Base-by-base conservation (phyloP, 306 rosid species). In the Cicer arietinum region DNA sequence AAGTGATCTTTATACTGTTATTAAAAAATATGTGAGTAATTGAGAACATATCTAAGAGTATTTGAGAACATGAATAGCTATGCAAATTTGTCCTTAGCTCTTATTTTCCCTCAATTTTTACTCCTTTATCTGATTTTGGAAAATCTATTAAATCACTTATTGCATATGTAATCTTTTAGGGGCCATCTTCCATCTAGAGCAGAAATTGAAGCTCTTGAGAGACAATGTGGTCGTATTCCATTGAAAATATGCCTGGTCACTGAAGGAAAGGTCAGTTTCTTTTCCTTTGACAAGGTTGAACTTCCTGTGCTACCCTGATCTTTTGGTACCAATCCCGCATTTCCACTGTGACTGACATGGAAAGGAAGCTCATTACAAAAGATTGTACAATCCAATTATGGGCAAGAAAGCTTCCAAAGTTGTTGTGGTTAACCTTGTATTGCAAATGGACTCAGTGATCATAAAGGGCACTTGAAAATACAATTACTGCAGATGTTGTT, bases 191-290 rank as follows among this genome's bases (percentile, higher is more conserved):
- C 94, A 64, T 81, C 89, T 50, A 84, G 59, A 76, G 76, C 76
- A 71, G 87, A 89, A 61, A 75, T 90, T 12, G 88, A 91, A 81
- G 79, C 75, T 46, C 86, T 90, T 37, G 87, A 86, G 74, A 86
- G 75, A 77, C 85, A 75, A 68, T 88, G 89, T 13, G 73, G 79
- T 75, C 86, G 81, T 65, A 66, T 91, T 86, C 93, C 90, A 45
- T 71, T 88, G 67, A 85, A 89, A 78, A 78, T 89, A 69, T 86
- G 97, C 59, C 70, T 64, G 41, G 86, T 88, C 16, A 89, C 89
- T 41, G 86, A 89, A 69, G 96, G 97, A 44, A 78, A 82, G 54
- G 88, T 85, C 61, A 85, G 92, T 78, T 91, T 90, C 86, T 88
- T 90, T 86, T 86, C 91, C 71, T 88, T 84, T 75, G 91, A 85